phyloP scores from a whole-genome alignment of 805 yeast species.

The Trichomonascus vanleenenianus region DNA sequence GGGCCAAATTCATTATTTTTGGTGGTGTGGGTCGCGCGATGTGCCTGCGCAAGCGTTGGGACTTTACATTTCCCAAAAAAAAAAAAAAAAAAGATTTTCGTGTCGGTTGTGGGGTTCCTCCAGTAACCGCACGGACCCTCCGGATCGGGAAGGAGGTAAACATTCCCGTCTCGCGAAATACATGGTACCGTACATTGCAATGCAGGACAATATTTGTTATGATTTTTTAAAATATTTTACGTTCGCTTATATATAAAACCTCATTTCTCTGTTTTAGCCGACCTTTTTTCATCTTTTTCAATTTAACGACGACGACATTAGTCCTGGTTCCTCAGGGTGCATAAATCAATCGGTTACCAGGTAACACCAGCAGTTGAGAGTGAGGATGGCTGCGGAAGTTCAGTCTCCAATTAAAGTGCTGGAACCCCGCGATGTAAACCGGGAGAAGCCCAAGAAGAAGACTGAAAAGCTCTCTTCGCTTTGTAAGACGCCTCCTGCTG shows the following conservation, averaged over 20 bases:
- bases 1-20: too few species aligned
- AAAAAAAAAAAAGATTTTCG: too few species aligned
- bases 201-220: too few species aligned
- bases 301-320: too few species aligned
- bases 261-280: background rate
- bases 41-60: too few species aligned
- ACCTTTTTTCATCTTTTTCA: background rate
- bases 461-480: constrained; percentile 84
- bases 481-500: constrained; percentile 94
- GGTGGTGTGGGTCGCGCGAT: too few species aligned
- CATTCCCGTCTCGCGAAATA: background rate
- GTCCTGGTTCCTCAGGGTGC: too few species aligned
- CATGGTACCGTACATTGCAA: background rate
- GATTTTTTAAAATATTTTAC: too few species aligned
- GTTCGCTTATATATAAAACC: background rate
- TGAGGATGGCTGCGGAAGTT: constrained; percentile 3
- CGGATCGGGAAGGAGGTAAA: constrained; percentile 1
- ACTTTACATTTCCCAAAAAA: too few species aligned
- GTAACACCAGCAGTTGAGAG: too few species aligned
- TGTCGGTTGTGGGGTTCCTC: too few species aligned
- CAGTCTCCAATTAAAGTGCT: constrained; percentile 13
- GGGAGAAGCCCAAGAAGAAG: constrained; percentile 39
- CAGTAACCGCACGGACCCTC: background rate
- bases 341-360: background rate
- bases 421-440: constrained; percentile 10